These are phyloP conservation scores for Russula compacta DNA, from an alignment of 768 basidiomycete species.

Conservation along the genomic window DNA sequence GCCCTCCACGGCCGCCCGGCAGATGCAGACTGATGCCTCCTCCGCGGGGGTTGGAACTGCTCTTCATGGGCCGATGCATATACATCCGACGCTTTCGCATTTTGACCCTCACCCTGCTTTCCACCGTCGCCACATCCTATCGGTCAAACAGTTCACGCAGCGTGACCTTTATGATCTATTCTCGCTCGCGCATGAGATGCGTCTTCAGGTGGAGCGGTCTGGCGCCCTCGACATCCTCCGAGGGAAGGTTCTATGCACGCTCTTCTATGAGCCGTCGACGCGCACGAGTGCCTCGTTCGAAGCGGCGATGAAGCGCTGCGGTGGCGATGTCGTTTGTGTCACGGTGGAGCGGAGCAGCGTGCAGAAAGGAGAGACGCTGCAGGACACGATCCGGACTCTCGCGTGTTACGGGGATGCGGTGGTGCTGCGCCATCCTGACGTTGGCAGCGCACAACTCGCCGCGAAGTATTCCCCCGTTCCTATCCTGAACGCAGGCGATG, in stretches of 20 bases:
- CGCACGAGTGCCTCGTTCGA: constrained; percentile 95
- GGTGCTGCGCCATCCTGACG: constrained; percentile 88
- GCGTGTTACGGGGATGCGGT: constrained; percentile 94
- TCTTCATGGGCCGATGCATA: constrained; percentile 28
- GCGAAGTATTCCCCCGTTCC: constrained; percentile 95
- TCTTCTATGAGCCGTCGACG: constrained; percentile 97
- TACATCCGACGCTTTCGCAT: constrained; percentile 37
- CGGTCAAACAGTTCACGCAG: constrained; percentile 87
- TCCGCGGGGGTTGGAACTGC: constrained; percentile 1
- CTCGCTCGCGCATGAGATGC: constrained; percentile 93
- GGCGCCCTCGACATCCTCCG: constrained; percentile 83
- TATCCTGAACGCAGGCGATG: constrained; percentile 94
- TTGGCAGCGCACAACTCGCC: constrained; percentile 91
- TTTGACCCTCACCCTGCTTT: constrained; percentile 72
- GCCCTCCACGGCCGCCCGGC: constrained; percentile 3
- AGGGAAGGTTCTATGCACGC: constrained; percentile 81
- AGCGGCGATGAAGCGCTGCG: constrained; percentile 97
- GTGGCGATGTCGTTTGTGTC: constrained; percentile 88
- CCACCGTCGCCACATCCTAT: constrained; percentile 87
- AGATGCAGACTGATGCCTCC: neutral
- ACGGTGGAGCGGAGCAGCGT: constrained; percentile 78
- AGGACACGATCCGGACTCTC: constrained; percentile 89
- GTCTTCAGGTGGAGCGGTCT: constrained; percentile 86
- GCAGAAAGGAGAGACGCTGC: constrained; percentile 84
- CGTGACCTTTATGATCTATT: constrained; percentile 91